These are phyloP conservation scores for Tremella yokohamensis DNA, from an alignment of 768 basidiomycete species.

Conservation along the genomic window DNA sequence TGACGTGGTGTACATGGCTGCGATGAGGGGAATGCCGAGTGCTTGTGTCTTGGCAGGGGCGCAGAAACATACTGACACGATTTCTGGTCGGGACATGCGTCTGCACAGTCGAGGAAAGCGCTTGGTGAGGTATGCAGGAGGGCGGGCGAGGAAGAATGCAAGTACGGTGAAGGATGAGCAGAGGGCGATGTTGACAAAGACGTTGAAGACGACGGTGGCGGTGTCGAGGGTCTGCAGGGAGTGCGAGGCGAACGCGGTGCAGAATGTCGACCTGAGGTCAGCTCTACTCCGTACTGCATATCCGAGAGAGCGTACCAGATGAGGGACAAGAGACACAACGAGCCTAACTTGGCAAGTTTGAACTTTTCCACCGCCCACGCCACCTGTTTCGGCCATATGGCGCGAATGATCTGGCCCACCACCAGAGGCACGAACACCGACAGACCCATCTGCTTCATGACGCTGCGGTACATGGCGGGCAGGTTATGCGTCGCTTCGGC, in stretches of 20 bases:
- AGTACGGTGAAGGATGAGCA: slow-evolving; percentile 20
- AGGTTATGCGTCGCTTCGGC: slow-evolving; percentile 25
- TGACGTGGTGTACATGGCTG: slow-evolving; percentile 39
- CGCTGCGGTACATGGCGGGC: slow-evolving; percentile 9
- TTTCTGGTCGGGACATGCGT: slow-evolving; percentile 13
- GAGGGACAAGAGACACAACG: slow-evolving; percentile 37
- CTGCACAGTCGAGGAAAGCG: slow-evolving; percentile 10
- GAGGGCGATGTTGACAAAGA: slow-evolving; percentile 39
- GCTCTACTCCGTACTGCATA: background rate
- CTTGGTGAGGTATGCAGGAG: slow-evolving; percentile 8
- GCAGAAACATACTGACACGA: slow-evolving; percentile 21
- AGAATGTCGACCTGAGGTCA: slow-evolving; percentile 24
- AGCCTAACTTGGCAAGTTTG: slow-evolving; percentile 36
- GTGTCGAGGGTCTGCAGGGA: slow-evolving; percentile 14
- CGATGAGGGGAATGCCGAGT: slow-evolving; percentile 38
- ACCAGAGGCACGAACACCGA: slow-evolving; percentile 45
- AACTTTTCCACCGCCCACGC: slow-evolving; percentile 26
- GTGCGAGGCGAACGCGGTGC: slow-evolving; percentile 21
- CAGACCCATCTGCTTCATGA: slow-evolving; percentile 36
- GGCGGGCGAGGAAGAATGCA: slow-evolving; percentile 18
- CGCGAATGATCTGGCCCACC: slow-evolving; percentile 46
- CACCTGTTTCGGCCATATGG: slow-evolving; percentile 28
- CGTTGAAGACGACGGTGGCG: slow-evolving; percentile 11
- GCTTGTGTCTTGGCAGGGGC: slow-evolving; percentile 28
- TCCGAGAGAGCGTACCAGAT: slow-evolving; percentile 32